phyloP scores from a whole-genome alignment of 2,329 filamentous ascomycete genomes.

The Pseudohalonectria lignicola region DNA sequence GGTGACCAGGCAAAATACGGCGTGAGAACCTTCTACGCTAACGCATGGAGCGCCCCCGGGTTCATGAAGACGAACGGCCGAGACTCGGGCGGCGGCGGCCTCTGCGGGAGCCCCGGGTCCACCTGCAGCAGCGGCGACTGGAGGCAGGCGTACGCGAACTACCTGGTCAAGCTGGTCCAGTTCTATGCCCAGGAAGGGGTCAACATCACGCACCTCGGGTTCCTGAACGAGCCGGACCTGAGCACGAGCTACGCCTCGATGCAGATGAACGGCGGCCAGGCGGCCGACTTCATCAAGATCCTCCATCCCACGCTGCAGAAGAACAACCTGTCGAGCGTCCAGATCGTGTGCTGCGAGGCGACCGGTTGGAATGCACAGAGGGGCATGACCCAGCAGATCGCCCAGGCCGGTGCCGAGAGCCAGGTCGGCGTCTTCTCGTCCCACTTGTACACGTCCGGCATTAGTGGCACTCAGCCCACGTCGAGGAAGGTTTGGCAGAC shows the following conservation, averaged over 20 bases:
- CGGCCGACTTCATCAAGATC: conserved; percentile 25
- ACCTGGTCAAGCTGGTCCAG: conserved; percentile 19
- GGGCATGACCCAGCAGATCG: conserved; percentile 19
- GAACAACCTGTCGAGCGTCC: conserved; percentile 20
- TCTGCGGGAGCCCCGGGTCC: conserved; percentile 23
- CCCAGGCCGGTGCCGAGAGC: conserved; percentile 12
- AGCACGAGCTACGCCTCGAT: conserved; percentile 16
- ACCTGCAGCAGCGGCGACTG: conserved; percentile 22
- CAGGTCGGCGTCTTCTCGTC: conserved; percentile 27
- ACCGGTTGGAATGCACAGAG: conserved; percentile 23
- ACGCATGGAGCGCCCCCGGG: conserved; percentile 29
- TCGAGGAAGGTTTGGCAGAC: conserved; percentile 31
- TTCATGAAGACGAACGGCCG: conserved; percentile 28
- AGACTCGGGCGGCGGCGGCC: conserved; percentile 21
- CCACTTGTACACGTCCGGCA: conserved; percentile 28
- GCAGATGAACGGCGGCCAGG: conserved; percentile 20
- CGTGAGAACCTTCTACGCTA: conserved; percentile 20
- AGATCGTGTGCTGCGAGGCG: conserved; percentile 31
- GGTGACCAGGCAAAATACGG: conserved; percentile 11
- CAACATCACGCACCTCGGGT: conserved; percentile 17
- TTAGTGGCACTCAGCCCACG: conserved; percentile 19
- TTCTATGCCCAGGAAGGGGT: conserved; percentile 9
- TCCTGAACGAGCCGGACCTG: conserved; percentile 17
- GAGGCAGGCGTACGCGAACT: conserved; percentile 29
- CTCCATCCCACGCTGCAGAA: conserved; percentile 28